Conservation (phyloP, 768 basidiomycete species). For the Kwoniella heveanensis region DNA sequence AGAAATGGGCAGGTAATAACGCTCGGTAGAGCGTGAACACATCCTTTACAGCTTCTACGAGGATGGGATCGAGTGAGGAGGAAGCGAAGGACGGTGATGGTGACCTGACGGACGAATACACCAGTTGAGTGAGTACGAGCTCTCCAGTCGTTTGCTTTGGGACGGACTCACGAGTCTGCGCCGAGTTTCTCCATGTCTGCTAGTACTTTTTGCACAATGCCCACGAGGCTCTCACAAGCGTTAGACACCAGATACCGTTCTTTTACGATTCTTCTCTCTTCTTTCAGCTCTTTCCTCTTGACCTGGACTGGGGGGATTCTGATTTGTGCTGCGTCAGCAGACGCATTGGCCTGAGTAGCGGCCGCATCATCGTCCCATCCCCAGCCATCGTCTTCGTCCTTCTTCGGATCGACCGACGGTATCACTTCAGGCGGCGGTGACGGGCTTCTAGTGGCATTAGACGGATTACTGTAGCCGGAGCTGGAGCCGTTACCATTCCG, state of each 20-base stretch:
- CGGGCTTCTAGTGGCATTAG: not conserved
- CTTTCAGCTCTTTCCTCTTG: constrained; percentile 24
- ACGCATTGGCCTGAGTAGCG: not conserved
- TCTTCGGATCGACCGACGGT: not conserved
- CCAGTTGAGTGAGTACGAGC: too few relatives aligned
- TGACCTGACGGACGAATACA: not conserved
- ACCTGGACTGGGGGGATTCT: not conserved
- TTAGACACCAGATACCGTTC: constrained; percentile 41
- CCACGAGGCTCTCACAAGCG: constrained; percentile 39
- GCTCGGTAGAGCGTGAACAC: constrained; percentile 79
- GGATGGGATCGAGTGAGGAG: constrained; percentile 49
- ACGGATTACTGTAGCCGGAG: not conserved
- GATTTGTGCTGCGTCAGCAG: not conserved
- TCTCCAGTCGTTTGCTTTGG: too few relatives aligned
- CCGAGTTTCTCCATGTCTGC: constrained; percentile 60
- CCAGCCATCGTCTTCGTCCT: constrained; percentile 21
- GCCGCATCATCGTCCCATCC: constrained; percentile 29
- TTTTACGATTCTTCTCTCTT: constrained; percentile 28
- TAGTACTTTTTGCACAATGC: constrained; percentile 35
- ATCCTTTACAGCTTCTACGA: constrained; percentile 67
- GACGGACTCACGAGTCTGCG: constrained; percentile 60
- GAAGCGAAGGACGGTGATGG: constrained; percentile 58
- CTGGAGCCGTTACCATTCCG: not conserved
- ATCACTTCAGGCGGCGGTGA: not conserved
- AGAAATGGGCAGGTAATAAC: constrained; percentile 69